A percentile compares a stretch with the other conserved stretches of the same genome.
Conservation (phyloP, 345 rosid species). For the Alliaria petiolata region DNA sequence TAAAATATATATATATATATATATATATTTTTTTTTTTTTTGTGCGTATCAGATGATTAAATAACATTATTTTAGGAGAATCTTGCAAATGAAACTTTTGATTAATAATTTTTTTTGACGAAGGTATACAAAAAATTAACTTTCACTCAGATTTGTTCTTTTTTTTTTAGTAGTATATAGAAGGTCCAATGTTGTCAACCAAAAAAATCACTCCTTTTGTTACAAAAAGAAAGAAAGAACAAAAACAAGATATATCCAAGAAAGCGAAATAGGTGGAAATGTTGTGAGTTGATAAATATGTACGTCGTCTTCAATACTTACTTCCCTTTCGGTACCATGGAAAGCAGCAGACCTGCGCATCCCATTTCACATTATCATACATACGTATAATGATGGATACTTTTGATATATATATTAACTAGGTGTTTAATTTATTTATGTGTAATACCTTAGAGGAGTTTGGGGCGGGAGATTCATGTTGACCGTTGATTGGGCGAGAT, state of each 20-base stretch:
- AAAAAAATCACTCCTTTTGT: background rate
- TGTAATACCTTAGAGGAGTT: slow-evolving; percentile 14
- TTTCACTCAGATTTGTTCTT: too few relatives aligned
- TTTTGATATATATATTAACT: too few relatives aligned
- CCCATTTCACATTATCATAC: background rate
- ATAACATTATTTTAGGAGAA: too few relatives aligned
- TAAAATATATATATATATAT: too few relatives aligned
- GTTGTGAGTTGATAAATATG: background rate
- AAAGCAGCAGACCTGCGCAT: slow-evolving; percentile 59
- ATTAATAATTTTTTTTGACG: too few relatives aligned
- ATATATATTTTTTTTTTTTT: too few relatives aligned
- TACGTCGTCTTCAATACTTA: slow-evolving; percentile 13
- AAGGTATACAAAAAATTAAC: too few relatives aligned
- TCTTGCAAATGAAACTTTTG: too few relatives aligned
- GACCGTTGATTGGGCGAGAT: slow-evolving; percentile 21
- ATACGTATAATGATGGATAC: background rate
- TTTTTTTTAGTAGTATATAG: too few relatives aligned
- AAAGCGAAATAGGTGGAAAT: background rate
- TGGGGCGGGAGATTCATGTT: background rate
- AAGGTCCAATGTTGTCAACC: too few relatives aligned
- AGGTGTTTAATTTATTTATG: background rate
- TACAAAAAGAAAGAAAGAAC: background rate
- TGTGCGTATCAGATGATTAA: too few relatives aligned
- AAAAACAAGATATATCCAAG: background rate
- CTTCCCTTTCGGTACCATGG: slow-evolving; percentile 26